phyloP scores from a whole-genome alignment of 2,329 filamentous ascomycete genomes.

The Aspergillus thermomutatus region DNA sequence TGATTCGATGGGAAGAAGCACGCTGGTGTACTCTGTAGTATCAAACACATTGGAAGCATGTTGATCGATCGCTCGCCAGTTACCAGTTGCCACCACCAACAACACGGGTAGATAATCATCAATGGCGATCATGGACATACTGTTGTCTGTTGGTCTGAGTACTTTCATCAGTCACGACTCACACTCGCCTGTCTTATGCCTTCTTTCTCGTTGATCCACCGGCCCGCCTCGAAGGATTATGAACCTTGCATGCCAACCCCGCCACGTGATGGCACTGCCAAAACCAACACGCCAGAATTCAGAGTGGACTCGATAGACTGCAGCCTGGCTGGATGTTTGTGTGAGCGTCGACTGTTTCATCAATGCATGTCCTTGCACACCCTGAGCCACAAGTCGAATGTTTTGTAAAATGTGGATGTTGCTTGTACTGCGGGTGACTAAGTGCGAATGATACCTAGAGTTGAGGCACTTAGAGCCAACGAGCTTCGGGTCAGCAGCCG shows the following conservation, averaged over 20 bases:
- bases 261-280: conserved; percentile 3
- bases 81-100: background rate
- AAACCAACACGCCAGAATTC: background rate
- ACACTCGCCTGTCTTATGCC: background rate
- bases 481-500: background rate
- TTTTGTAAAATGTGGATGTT: background rate
- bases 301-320: no score
- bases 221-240: background rate
- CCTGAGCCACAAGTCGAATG: background rate
- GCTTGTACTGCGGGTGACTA: background rate
- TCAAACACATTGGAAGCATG: background rate
- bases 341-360: background rate
- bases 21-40: no score
- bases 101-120: background rate
- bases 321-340: background rate
- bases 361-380: background rate
- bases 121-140: background rate
- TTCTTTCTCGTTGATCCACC: background rate
- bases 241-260: background rate
- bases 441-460: background rate
- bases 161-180: background rate
- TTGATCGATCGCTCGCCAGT: background rate
- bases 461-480: background rate
- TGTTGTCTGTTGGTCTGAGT: background rate
- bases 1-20: background rate